phyloP scores from a whole-genome alignment of 2,329 filamentous ascomycete species.

The Ophiostoma perfectum region DNA sequence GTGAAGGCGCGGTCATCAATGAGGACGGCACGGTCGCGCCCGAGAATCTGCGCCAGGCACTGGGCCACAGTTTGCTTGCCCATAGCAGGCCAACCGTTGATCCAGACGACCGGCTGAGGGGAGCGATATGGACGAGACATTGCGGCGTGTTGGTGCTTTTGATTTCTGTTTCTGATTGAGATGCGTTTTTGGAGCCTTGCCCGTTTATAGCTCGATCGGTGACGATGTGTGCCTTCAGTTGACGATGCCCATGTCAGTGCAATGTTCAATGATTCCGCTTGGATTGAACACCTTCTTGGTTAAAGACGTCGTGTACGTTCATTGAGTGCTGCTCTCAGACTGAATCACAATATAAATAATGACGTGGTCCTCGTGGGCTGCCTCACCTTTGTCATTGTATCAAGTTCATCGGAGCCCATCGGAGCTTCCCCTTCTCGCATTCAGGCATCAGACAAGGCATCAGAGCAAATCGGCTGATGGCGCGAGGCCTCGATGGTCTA shows the following conservation, averaged over 20 bases:
- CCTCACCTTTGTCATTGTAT: neutral
- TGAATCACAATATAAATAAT: no score
- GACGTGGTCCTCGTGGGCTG: neutral
- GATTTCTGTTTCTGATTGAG: no score
- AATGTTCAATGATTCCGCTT: no score
- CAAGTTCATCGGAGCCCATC: conserved; percentile 5
- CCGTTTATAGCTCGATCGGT: no score
- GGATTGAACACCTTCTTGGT: no score
- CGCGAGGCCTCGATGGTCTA: neutral
- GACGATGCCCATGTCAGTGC: no score
- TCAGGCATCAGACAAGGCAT: neutral
- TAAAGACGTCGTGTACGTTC: no score
- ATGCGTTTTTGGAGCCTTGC: neutral
- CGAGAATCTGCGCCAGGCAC: conserved; percentile 32
- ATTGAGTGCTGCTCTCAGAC: no score
- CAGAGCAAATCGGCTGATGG: neutral
- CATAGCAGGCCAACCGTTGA: conserved; percentile 35
- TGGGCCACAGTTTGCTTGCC: conserved; percentile 34
- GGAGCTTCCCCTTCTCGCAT: neutral
- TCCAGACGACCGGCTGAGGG: conserved; percentile 31
- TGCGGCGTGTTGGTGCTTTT: neutral
- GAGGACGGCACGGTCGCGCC: conserved; percentile 32
- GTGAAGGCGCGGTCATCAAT: conserved; percentile 26
- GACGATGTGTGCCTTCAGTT: no score
- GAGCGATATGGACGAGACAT: conserved; percentile 7